Evolutionary conservation across 495 filamentous ascomycete species (phyloP), one percentile per base, ranked within the genome.

Genomic region (Daldinia decipiens): DNA sequence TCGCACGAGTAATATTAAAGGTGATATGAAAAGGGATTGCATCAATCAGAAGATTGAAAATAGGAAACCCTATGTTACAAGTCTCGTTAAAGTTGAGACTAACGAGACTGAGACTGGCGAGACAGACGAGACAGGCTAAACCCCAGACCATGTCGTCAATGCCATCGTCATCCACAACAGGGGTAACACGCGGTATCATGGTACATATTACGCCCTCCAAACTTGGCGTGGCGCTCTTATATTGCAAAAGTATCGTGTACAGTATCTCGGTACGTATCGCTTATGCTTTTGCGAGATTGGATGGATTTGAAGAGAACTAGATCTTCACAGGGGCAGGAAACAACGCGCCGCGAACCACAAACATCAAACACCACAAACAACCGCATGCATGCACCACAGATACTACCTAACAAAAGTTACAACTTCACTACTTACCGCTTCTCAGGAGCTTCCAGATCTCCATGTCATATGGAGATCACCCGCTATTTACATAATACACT

Each of bases 111-210:
- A 55, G 26, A 54, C 26, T n/a, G 8, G 51, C 26, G 53, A 59
- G 29, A 47, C 38, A 53, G 19, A 47, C 38, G 36, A 31, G 26
- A 29, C 50, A 29, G 17, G 11, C 64, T 59, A 68, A 61, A 65
- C 65, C 70, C 70, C 65, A 62, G 65, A 73, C 70, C 70, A 62
- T 68, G 70, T 65, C 65, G 70, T 73, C 70, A 73, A 73, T 73
- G 70, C 70, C 15, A 57, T 67, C 70, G 65, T 72, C 65, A 72
- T 72, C 34, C 5, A 13, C 3, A 15, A 55, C 69, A 72, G 51
- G 69, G 69, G 68, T 26, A 66, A 24, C 52, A 31, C 43, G 59
- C 6, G 19, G 64, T 61, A 65, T 13, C 47, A 7, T 24, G 52
- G 55, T 67, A 67, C 62, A 11, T 47, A 19, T 21, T 59, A 45